Base-by-base conservation (phyloP, 345 rosid species). In the Mangifera indica region DNA sequence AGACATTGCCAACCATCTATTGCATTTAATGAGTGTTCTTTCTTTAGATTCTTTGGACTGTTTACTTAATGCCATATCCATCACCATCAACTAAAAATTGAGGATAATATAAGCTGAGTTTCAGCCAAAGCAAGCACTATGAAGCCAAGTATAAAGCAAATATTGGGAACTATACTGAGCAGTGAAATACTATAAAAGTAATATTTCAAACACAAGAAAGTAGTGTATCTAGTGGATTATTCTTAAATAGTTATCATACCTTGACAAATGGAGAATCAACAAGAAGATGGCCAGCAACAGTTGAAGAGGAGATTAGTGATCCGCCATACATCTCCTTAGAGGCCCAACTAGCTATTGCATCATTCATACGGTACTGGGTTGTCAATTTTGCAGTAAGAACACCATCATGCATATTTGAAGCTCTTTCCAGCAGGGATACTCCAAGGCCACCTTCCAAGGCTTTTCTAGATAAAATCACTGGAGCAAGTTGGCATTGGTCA, bases 291-390 rank as follows among this genome's bases (percentile, higher is more conserved):
- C 88, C 82, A 60, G 97, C 84, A 22, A 85, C 97, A 72, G 80
- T 77, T 4, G 90, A 49, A 74, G 97, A 86, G 48, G 98, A 92
- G 81, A 87, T 82, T 73, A 94, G 66, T 73, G 80, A 82, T 75
- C 97, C 97, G 66, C 85, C 87, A 79, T 92, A 94, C 98, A 94
- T 92, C 82, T 94, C 98, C 84, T 92, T 94, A 45, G 98, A 90
- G 79, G 97, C 97, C 98, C 98, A 94, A 72, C 97, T 84, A 32
- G 98, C 88, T 45, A 94, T 94, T 34, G 93, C 91, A 82, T 94
- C 91, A 46, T 94, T 90, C 98, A 94, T 94, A 72, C 98, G 91
- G 71, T 94, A 92, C 74, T 94, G 98, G 58, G 81, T 89, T 10
- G 87, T 90, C 84, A 94, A 76, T 75, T 79, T 84, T 60, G 91